phyloP scores from a whole-genome alignment of 2,329 filamentous ascomycete genomes.

The Aaosphaeria arxii region DNA sequence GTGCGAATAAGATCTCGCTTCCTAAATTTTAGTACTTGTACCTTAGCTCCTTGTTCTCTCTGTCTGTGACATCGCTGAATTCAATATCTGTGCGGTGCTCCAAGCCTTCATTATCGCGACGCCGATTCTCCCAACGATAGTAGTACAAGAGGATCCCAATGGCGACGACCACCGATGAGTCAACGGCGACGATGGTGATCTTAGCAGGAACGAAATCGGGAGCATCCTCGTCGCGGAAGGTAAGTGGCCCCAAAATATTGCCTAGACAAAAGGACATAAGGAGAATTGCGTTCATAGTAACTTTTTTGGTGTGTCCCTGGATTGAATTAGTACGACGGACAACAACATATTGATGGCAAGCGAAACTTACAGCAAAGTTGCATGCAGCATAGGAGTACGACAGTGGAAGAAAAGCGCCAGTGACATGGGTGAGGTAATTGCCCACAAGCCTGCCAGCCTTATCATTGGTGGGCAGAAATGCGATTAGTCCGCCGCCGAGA shows the following conservation, averaged over 20 bases:
- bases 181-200: conserved; percentile 38
- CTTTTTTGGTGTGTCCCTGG: conserved; percentile 37
- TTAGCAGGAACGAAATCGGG: conserved; percentile 42
- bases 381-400: conserved; percentile 15
- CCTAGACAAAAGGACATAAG: conserved; percentile 33
- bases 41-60: conserved; percentile 54
- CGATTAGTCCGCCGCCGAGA: conserved; percentile 9
- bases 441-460: conserved; percentile 12
- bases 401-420: conserved; percentile 12
- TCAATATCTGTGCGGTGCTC: conserved; percentile 15
- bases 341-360: not conserved
- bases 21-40: conserved; percentile 33
- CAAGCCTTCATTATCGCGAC: conserved; percentile 3
- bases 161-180: conserved; percentile 25
- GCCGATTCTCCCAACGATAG: conserved; percentile 15
- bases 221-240: conserved; percentile 36
- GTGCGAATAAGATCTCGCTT: not conserved
- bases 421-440: conserved; percentile 17
- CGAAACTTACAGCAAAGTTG: conserved; percentile 12
- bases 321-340: not conserved
- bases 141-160: conserved; percentile 10
- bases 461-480: conserved; percentile 9
- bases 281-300: conserved; percentile 34
- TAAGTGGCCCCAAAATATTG: conserved; percentile 41
- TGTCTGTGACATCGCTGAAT: conserved; percentile 54